Base-by-base conservation (phyloP, 2,329 filamentous ascomycete species). In the Penicillium palitans region DNA sequence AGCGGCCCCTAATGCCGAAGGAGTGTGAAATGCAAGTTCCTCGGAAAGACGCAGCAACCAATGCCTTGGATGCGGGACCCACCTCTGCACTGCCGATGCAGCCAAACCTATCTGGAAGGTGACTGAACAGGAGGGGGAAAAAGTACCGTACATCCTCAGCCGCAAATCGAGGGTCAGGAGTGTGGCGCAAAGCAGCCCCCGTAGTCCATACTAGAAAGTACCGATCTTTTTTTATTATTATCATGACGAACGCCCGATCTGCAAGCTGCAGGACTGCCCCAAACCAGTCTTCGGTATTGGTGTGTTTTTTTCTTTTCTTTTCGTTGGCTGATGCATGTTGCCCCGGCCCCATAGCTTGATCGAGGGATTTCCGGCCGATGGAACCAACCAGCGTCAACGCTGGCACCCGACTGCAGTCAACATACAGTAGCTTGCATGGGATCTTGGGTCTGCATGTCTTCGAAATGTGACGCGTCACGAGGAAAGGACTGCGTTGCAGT, bases 101-200 rank as follows among this genome's bases (percentile, higher is more conserved):
- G 52, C 21, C 51, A 39, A 12, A 19, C 39, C 21, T 4, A 54
- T 39, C 52, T 53, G 29, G 21, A 46, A 46, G 29, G 9, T 53
- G 29, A 27, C 17, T 35, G 31, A 27, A 46, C 15, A 45, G 10
- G 50, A 55, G 17, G 24, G n/a, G n/a, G 24, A 39, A 59, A 59
- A 61, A 56, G 54, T 54, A 60, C 49, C 33, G 40, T 45, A 55
- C 50, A 49, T 52, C 25, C 40, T 56, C 63, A 59, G 61, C 63
- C 47, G 59, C 57, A 64, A 12, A 42, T 55, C 35, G 42, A 55
- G 46, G 41, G 25, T 35, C 19, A 52, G 19, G 33, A 52, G 37
- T 59, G 62, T 66, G 63, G 61, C 61, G 61, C 59, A 63, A 27
- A 55, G 39, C 42, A 48, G 51, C 17, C 44, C 42, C n/a, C 47